Conservation (phyloP, 208 protist species). For the Leishmania lainsoni region DNA sequence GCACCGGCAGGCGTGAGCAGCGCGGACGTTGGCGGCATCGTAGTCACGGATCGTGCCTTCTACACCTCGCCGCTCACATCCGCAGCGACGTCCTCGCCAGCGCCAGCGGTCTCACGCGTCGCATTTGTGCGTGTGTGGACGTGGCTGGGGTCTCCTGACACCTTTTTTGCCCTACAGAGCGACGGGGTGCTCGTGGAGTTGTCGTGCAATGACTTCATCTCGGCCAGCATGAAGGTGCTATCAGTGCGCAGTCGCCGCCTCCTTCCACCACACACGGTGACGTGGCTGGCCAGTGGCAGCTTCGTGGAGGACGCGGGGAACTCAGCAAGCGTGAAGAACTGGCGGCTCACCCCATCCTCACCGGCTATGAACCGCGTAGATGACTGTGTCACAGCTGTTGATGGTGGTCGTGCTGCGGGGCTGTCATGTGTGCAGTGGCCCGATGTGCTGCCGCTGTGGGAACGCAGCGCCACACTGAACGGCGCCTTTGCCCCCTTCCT, state of each 20-base stretch:
- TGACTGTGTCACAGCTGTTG: background rate
- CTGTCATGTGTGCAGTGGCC: conserved; percentile 17
- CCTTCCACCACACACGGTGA: conserved; percentile 17
- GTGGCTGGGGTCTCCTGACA: conserved; percentile 46
- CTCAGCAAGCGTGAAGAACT: background rate
- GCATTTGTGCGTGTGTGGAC: conserved; percentile 37
- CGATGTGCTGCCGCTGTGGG: conserved; percentile 29
- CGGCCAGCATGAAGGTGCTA: conserved; percentile 34
- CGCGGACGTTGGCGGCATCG: background rate
- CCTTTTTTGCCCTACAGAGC: conserved; percentile 40
- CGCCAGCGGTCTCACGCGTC: conserved; percentile 6
- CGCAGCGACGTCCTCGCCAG: background rate
- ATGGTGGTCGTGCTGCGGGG: conserved; percentile 5
- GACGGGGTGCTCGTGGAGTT: conserved; percentile 38
- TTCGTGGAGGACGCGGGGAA: background rate
- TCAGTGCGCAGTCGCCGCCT: conserved; percentile 38
- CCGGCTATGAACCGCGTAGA: background rate
- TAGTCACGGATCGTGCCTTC: conserved; percentile 31
- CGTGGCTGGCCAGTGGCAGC: background rate
- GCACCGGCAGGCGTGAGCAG: background rate
- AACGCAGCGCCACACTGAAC: conserved; percentile 6
- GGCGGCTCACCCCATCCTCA: conserved; percentile 12
- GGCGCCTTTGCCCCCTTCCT: conserved; percentile 15
- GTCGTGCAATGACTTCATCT: conserved; percentile 37
- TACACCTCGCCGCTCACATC: conserved; percentile 9